Evolutionary conservation across 140 eudicot species (phyloP), one percentile per base, ranked within the genome.

Genomic region (Erigeron philadelphicus): DNA sequence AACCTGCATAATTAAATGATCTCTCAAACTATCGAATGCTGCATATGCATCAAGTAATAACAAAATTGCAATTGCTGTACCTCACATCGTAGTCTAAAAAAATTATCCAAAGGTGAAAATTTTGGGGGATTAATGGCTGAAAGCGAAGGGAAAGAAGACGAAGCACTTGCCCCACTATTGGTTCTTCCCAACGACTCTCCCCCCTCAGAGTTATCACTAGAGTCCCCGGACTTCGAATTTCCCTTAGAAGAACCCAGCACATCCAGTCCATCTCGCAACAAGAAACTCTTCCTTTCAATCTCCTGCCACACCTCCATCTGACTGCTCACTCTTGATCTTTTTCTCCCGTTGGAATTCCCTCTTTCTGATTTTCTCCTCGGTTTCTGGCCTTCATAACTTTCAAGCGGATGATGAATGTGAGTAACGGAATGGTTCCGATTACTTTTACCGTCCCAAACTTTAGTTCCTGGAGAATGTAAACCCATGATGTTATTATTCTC

Each of bases 341-440:
- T 87, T 67, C 92, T 80, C 52, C 76, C 84, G 12, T 85, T 57
- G 55, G 81, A 58, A 49, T 49, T 76, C 42, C 77, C 86, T 81
- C 81, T 89, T 67, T 73, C 62, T 19, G 74, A 31, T 67, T 84
- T 94, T 78, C 81, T 87, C 59, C 58, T 72, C 80, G 4, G 38
- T 31, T 76, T 86, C 38, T 76, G 84, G 55, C 88, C 76, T 43
- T 81, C 85, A 45, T 55, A 80, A 75, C 87, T 85, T 82, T 93
- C 99, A 68, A 94, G 96, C 10, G 99, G 99, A 78, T 94, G 99
- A 78, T 84, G 99, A 69, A 94, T 94, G 72, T 71, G 87, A 62
- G 89, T 72, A 50, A 89, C 81, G 7, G 85, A 71, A 45, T 64
- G 49, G 21, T 82, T 85, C 71, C 89, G 77, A 44, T 84, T 90